phyloP scores from a whole-genome alignment of 1,139 yeast species.

The Geotrichum europaeum region DNA sequence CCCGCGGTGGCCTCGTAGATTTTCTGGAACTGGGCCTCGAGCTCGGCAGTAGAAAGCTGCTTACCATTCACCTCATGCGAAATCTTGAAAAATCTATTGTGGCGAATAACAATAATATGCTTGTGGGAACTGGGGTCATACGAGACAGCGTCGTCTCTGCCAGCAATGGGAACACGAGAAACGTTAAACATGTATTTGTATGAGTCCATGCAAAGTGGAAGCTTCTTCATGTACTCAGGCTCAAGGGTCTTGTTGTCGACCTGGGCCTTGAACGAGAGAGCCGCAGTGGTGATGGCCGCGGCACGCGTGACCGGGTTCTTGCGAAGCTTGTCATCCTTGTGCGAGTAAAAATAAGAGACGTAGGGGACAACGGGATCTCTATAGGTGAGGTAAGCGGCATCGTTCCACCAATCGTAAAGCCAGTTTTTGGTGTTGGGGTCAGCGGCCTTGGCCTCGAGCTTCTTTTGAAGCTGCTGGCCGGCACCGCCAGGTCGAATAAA shows the following conservation, averaged over 20 bases:
- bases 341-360: slow-evolving; percentile 85
- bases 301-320: slow-evolving; percentile 74
- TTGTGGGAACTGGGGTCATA: slow-evolving; percentile 52
- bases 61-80: slow-evolving; percentile 49
- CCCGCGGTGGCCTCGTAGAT: slow-evolving; percentile 44
- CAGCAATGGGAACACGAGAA: slow-evolving; percentile 66
- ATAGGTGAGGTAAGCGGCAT: slow-evolving; percentile 83
- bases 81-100: slow-evolving; percentile 79
- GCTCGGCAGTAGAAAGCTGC: slow-evolving; percentile 52
- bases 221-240: slow-evolving; percentile 75
- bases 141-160: slow-evolving; percentile 31
- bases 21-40: slow-evolving; percentile 59
- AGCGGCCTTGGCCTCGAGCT: slow-evolving; percentile 54
- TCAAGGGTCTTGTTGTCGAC: slow-evolving; percentile 40
- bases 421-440: slow-evolving; percentile 65
- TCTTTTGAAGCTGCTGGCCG: slow-evolving; percentile 63
- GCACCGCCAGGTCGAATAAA: slow-evolving; percentile 57
- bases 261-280: slow-evolving; percentile 36
- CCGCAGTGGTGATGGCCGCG: slow-evolving; percentile 47
- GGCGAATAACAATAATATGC: slow-evolving; percentile 65
- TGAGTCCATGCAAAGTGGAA: slow-evolving; percentile 90
- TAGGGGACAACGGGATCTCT: slow-evolving; percentile 92
- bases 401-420: slow-evolving; percentile 93
- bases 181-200: slow-evolving; percentile 89
- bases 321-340: slow-evolving; percentile 54